Conservation (phyloP, 495 filamentous ascomycete genomes). For the Annulohypoxylon maeteangense region DNA sequence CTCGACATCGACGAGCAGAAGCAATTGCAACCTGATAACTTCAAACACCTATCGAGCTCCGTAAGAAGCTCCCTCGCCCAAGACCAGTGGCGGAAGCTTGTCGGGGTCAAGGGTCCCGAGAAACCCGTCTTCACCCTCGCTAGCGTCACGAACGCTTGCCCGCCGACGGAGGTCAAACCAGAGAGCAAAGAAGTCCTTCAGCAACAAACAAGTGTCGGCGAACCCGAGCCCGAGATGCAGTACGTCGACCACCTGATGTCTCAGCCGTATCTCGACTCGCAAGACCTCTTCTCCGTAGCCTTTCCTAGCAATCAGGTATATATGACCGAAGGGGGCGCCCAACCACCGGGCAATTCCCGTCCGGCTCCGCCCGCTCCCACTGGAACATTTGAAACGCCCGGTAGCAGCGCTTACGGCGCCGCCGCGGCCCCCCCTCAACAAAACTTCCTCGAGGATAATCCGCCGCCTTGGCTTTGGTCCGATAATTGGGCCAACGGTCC, state of each 20-base stretch:
- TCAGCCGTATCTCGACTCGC: conserved; percentile 48
- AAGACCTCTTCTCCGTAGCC: conserved; percentile 40
- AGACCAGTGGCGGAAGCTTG: conserved; percentile 58
- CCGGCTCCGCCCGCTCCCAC: conserved; percentile 13
- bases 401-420: conserved; percentile 1
- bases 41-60: conserved; percentile 52
- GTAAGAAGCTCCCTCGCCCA: conserved; percentile 50
- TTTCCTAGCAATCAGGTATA: conserved; percentile 32
- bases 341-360: conserved; percentile 21
- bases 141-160: background rate
- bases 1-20: conserved; percentile 55
- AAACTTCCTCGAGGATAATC: conserved; percentile 46
- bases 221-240: conserved; percentile 32
- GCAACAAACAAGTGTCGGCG: conserved; percentile 7
- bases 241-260: conserved; percentile 51
- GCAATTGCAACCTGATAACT: conserved; percentile 48
- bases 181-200: conserved; percentile 6
- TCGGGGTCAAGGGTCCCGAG: conserved; percentile 49
- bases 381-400: conserved; percentile 23
- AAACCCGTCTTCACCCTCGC: conserved; percentile 10
- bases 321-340: conserved; percentile 29
- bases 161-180: conserved; percentile 28
- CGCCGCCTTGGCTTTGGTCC: conserved; percentile 59
- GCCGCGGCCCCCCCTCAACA: conserved; percentile 15
- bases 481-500: conserved; percentile 24